Evolutionary conservation across 345 rosid species (phyloP), one percentile per base, ranked within the genome.

Genomic region (Arabidopsis thaliana): DNA sequence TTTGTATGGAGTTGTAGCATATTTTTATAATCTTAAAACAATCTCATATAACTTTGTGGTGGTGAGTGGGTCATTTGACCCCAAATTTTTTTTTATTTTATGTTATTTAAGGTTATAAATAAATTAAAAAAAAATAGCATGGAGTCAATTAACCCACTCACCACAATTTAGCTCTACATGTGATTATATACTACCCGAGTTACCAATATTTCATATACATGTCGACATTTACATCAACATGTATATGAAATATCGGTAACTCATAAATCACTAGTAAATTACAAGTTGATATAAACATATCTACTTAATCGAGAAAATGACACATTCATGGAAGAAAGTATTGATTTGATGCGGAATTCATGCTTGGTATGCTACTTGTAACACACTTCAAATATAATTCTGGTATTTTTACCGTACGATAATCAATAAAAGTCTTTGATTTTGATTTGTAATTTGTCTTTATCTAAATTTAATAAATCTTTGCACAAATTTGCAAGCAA

Each of bases 291-390:
- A 46, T 8, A 4, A 5, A 46, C 1, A 45, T 55, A 11, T 50
- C 25, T 14, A 37, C 20, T 49, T 45, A 46, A 12, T 48, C 11
- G 12, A 57, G 59, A 75, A 67, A 75, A 7, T 75, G 67, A 67
- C 28, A 38, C 23, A 58, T 48, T 50, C 25, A 67, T 51, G 73
- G 55, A 30, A 67, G 65, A 74, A 59, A 30, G 13, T 55, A 24
- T 10, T 50, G 51, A 56, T 42, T 32, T 59, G 12, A 23, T 59
- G 79, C 56, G 34, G 37, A 75, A 67, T 32, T 68, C 74, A 68
- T 68, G 79, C 55, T 59, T 59, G 74, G 74, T 68, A 67, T 67
- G 74, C 63, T 67, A 67, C 79, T 67, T 75, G 74, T 68, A 60
- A 5, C 48, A 76, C 79, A 76, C 74, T 68, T 51, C 79, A 68